phyloP scores from a whole-genome alignment of 768 basidiomycete genomes.

The Suillus spraguei region DNA sequence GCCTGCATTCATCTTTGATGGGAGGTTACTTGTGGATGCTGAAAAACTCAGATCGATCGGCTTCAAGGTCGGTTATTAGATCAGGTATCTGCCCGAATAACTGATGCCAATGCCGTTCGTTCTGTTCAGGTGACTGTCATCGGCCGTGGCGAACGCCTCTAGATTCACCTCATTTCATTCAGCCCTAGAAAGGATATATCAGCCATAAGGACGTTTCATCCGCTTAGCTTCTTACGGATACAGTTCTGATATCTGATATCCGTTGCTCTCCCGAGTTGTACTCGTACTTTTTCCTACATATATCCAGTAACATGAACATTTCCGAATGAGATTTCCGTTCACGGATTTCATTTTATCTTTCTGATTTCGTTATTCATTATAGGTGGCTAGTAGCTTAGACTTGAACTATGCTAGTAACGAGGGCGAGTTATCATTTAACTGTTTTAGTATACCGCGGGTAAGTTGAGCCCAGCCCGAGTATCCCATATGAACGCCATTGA shows the following conservation, averaged over 20 bases:
- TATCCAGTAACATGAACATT: background rate
- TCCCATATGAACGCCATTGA: background rate
- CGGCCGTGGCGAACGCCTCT: conserved; percentile 53
- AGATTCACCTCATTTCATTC: conserved; percentile 11
- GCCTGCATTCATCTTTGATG: conserved; percentile 98
- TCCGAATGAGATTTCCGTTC: background rate
- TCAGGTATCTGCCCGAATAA: background rate
- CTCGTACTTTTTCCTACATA: background rate
- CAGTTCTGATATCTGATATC: conserved; percentile 1
- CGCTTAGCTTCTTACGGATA: background rate
- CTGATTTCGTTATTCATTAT: background rate
- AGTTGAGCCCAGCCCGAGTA: background rate
- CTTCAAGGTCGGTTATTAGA: conserved; percentile 63
- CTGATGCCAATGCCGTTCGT: conserved; percentile 7
- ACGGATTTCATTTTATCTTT: background rate
- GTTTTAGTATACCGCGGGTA: background rate
- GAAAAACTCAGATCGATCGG: conserved; percentile 82
- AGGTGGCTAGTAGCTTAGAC: background rate
- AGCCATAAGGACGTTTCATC: conserved; percentile 10
- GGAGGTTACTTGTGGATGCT: conserved; percentile 83
- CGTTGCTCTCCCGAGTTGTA: background rate
- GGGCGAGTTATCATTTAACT: background rate
- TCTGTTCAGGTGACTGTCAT: conserved; percentile 55
- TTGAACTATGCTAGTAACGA: background rate
- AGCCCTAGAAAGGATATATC: conserved; percentile 13